phyloP scores from a whole-genome alignment of 148 eudicot genomes.

The Amaranthus palmeri region DNA sequence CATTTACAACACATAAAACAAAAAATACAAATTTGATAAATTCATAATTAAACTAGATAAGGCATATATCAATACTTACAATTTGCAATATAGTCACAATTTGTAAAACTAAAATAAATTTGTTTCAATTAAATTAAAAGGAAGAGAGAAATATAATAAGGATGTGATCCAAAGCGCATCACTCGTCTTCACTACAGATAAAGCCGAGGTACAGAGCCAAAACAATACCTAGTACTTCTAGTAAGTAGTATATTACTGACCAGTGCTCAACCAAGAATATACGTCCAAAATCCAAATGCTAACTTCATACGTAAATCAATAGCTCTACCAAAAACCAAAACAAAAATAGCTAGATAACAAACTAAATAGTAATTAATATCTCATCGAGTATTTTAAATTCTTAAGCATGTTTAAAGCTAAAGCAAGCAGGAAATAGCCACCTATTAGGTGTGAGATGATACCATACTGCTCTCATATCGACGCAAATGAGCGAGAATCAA shows the following conservation, averaged over 20 bases:
- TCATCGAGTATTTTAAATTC: background rate
- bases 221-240: background rate
- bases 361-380: background rate
- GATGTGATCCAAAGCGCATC: background rate
- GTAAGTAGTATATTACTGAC: too few species aligned
- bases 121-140: too few species aligned
- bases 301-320: constrained; percentile 4
- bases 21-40: too few species aligned
- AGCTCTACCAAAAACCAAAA: background rate
- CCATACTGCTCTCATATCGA: background rate
- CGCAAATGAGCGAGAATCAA: background rate
- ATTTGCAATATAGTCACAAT: too few species aligned
- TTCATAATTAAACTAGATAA: too few species aligned
- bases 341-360: background rate
- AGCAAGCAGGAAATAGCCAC: background rate
- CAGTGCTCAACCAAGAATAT: background rate
- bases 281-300: background rate
- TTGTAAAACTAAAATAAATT: too few species aligned
- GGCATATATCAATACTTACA: too few species aligned
- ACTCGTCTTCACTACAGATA: background rate
- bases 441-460: background rate
- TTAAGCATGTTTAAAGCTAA: background rate
- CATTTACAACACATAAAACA: too few species aligned
- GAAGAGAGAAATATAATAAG: too few species aligned
- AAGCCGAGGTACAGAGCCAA: constrained; percentile 4